Percentiles rank a stretch among this genome's conserved stretches.
These are phyloP conservation scores for Ustilago cynodontis DNA, from an alignment of 1,284 basidiomycete genomes.

Conservation along the genomic window DNA sequence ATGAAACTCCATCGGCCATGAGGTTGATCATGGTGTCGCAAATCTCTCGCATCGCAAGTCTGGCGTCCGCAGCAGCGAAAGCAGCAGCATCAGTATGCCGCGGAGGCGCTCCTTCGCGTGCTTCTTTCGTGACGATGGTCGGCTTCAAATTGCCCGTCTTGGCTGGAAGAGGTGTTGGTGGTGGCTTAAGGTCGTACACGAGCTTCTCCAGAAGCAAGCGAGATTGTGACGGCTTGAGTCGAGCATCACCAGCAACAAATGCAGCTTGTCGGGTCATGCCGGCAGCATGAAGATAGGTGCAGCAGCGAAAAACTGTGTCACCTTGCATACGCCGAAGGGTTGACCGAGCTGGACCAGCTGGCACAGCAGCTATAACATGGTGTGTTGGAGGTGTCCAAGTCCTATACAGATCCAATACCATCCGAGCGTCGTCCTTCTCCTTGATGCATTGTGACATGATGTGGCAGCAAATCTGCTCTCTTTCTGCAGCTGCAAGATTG, in stretches of 20 bases:
- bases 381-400: constrained; percentile 8
- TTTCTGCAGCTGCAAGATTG: not conserved
- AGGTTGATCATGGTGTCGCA: constrained; percentile 31
- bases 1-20: constrained; percentile 29
- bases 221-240: constrained; percentile 51
- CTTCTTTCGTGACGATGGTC: not conserved
- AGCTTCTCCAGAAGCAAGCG: constrained; percentile 40
- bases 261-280: constrained; percentile 34
- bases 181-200: constrained; percentile 27
- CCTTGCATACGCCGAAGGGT: constrained; percentile 31
- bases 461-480: constrained; percentile 32
- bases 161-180: not conserved
- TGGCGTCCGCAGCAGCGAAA: constrained; percentile 24
- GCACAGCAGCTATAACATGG: not conserved
- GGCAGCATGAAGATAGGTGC: constrained; percentile 20
- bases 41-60: constrained; percentile 23
- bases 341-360: constrained; percentile 5
- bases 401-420: constrained; percentile 36
- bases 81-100: constrained; percentile 7
- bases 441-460: constrained; percentile 24
- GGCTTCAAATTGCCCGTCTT: not conserved
- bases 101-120: not conserved
- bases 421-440: constrained; percentile 3
- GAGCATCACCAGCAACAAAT: constrained; percentile 20
- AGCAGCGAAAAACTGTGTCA: constrained; percentile 32